Base-by-base conservation (phyloP, 139 green algal genomes). In the Asterochloris sp. region DNA sequence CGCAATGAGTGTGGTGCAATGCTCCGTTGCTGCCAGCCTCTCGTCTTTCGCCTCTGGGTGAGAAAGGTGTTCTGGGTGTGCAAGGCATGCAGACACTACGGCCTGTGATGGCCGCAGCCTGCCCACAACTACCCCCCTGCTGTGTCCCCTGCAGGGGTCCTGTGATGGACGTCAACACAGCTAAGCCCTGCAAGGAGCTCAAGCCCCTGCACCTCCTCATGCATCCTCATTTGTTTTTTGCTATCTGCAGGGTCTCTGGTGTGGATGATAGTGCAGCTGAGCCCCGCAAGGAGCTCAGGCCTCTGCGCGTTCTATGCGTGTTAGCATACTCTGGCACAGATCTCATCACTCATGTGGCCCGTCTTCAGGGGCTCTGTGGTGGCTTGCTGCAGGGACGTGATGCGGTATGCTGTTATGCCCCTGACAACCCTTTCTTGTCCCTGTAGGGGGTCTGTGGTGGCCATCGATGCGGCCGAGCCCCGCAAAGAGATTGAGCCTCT, bases 381-480 rank as follows among this genome's bases (percentile, higher is more conserved):
- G 28, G 74, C 21, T 63, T 62, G 26, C 15, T 62, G 74, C 12
- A 28, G 0, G 28, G 0, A 79, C 12, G 13, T n/a, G 21, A 11
- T 64, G 28, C 28, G 54, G 13, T 0, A 54, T 54, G 38, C 38
- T 6, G 38, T 6, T 54, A 54, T 54, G 4, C 6, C 38, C 38
- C 38, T 54, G 38, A 54, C 38, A 54, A 54, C 38, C 38, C 38
- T 54, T 54, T 54, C 38, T 10, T 62, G 16, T 69, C 10, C 23
- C 6, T 69, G 64, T 67, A 79, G 62, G 47, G 89, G 89, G 69
- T 82, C 84, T 11, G 79, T 83, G 26, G 80, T 92, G 13, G 89
- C 89, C 12, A 92, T 92, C 21, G 87, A 88, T 62, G 75, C 62
- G 67, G 87, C 84, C 27, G 87, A 87, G 16, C 87, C 87, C 15